Evolutionary conservation across 164 flowering plant species (phyloP).

Genomic region (Kalanchoe fedtschenkoi): DNA sequence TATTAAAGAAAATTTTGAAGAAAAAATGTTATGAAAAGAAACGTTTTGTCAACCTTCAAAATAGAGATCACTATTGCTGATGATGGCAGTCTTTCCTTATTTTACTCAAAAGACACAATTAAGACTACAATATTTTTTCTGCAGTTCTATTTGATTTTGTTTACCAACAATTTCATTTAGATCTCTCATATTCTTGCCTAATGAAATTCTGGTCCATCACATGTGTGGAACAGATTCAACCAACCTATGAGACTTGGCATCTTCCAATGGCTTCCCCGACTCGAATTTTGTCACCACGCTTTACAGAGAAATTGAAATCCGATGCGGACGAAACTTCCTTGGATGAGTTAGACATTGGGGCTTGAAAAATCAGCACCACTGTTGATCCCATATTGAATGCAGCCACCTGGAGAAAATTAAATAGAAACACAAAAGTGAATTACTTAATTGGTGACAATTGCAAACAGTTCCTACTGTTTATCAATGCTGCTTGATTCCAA

Average conservation of each 20-base stretch:
- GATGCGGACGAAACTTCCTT: constrained; percentile 23
- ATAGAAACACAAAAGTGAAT: background rate
- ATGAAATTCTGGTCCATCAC: no score
- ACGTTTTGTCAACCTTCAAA: no score
- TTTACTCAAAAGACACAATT: no score
- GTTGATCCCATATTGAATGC: constrained; percentile 98
- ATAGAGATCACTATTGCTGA: no score
- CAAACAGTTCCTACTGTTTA: background rate
- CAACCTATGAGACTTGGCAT: constrained; percentile 13
- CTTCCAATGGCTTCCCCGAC: constrained; percentile 75
- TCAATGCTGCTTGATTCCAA: background rate
- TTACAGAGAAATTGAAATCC: constrained; percentile 50
- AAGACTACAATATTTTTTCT: no score
- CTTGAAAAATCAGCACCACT: constrained; percentile 85
- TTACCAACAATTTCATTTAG: no score
- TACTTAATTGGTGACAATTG: background rate
- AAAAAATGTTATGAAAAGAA: no score
- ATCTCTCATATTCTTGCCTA: no score
- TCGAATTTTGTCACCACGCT: constrained; percentile 56
- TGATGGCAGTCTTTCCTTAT: no score
- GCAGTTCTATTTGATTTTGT: no score
- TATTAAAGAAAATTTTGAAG: no score
- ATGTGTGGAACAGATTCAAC: no score
- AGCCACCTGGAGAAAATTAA: constrained; percentile 42
- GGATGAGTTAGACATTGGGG: constrained; percentile 37